phyloP scores from a whole-genome alignment of 441 rosid genomes.

The Adansonia grandidieri region DNA sequence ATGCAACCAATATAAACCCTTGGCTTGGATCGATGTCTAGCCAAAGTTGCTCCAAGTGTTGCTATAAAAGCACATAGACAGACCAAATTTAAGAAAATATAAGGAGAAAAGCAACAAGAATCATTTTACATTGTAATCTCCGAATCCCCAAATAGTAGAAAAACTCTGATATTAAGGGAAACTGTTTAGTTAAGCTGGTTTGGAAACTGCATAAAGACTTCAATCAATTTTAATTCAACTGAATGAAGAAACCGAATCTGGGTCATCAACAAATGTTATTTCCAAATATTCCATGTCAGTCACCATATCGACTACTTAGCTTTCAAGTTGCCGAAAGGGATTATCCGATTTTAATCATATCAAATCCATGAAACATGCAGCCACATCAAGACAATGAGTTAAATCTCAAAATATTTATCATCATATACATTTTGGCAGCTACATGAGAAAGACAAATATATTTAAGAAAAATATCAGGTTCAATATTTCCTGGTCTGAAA shows the following conservation, averaged over 20 bases:
- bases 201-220: not conserved
- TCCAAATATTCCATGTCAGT: not conserved
- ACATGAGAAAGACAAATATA: not conserved
- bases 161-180: not conserved
- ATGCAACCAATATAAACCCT: slow-evolving; percentile 33
- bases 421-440: slow-evolving; percentile 11
- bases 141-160: not conserved
- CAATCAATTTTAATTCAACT: not conserved
- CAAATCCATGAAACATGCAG: not conserved
- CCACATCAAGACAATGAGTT: not conserved
- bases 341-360: no score
- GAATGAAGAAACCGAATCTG: not conserved
- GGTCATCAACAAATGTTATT: not conserved
- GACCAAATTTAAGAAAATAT: slow-evolving; percentile 18
- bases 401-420: not conserved
- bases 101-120: slow-evolving; percentile 16
- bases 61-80: slow-evolving; percentile 24
- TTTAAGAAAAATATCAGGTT: not conserved
- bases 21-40: slow-evolving; percentile 23
- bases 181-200: not conserved
- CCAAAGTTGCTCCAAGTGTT: slow-evolving; percentile 31
- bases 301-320: not conserved
- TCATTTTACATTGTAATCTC: not conserved
- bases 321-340: no score
- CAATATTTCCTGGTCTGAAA: not conserved